Evolutionary conservation across 352 stramenopile genomes (phyloP), one percentile per base, ranked within the genome.

Genomic region (Phytophthora syringae): DNA sequence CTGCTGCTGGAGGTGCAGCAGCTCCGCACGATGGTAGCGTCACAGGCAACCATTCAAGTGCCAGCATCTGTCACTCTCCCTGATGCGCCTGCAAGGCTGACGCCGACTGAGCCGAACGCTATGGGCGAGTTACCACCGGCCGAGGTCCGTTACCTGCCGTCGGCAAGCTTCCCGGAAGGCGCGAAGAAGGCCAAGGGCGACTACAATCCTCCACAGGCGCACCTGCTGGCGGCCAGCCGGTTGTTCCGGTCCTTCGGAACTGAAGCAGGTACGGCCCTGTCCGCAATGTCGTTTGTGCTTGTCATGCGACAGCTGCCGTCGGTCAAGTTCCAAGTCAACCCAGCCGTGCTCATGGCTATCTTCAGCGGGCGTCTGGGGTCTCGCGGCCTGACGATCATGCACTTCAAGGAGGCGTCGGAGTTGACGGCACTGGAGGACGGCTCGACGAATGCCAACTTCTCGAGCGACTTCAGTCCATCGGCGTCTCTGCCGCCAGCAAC

Each of bases 181-280:
- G 4, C n/a, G 7, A 60, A 70, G 62, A 64, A 56, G 15, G 40
- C 61, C 3, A 70, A 64, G 37, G 61, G 62, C 13, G 48, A 64
- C 28, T 60, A 60, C 40, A 42, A 64, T 20, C 48, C 39, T 13
- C 53, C 53, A 20, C 61, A 60, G 40, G 62, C 42, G 7, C 53
- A 70, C 40, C 13, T 60, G 27, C 32, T 70, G 11, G 49, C 40
- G 1, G 62, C 48, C 1, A 56, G 32, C 15, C 11, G 32, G 0
- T 52, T 64, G 53, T 60, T 70, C 53, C 30, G 16, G 15, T 10
- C n/a, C 0, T 60, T 60, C 24, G 52, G 15, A 1, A 44, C 36
- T 2, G 37, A 50, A 13, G 5, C 20, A 64, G 55, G 50, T 62
- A 66, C 49, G 50, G 12, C 20, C 43, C 7, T 58, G 7, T 58